Evolutionary conservation across 805 yeast genomes (phyloP), one percentile per base, ranked within the genome.

Genomic region (Suhomyces faveliae): DNA sequence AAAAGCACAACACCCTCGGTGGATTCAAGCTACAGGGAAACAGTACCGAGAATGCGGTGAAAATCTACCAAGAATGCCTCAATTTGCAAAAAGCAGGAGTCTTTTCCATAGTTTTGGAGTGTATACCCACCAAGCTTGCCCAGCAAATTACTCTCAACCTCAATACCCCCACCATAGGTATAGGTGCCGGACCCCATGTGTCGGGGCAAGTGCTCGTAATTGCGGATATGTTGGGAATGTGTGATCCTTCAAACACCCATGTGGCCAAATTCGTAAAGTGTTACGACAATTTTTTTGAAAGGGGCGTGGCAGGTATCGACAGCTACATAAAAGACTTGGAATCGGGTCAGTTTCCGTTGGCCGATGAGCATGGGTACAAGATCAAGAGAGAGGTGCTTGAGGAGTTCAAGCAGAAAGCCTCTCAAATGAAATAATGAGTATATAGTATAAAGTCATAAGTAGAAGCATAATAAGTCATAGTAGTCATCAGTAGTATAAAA

Each of bases 191-290:
- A 0, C 79, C 82, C 19, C 69, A 70, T 7, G 85, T 92, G 7
- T 80, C 87, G 29, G 98, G 96, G 0, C 98, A 94, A 64, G 96
- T 92, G 1, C 74, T 92, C 33, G 99, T 92, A 0, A 83, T 87
- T 64, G 80, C 88, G 3, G 99, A 92, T 62, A 59, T 88, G 67
- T 69, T 92, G 25, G 97, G 97, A 0, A 80, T 85, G 87, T 71
- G 73, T 43, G 81, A 81, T 39, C 76, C 77, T 0, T 72, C 68
- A 40, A 61, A 66, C 3, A 58, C 56, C n/a, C 55, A 51, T 19
- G 87, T 87, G 2, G 64, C 75, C 7, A 87, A 86, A 61, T 91
- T 94, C 66, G 92, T 89, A 22, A 87, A 88, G 59, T 73, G 74
- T 53, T 92, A 87, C 63, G 73, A 76, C 38, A 63, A 81, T 53